These are phyloP conservation scores for Hebeloma cylindrosporum DNA, from an alignment of 768 basidiomycete species.

Conservation along the genomic window DNA sequence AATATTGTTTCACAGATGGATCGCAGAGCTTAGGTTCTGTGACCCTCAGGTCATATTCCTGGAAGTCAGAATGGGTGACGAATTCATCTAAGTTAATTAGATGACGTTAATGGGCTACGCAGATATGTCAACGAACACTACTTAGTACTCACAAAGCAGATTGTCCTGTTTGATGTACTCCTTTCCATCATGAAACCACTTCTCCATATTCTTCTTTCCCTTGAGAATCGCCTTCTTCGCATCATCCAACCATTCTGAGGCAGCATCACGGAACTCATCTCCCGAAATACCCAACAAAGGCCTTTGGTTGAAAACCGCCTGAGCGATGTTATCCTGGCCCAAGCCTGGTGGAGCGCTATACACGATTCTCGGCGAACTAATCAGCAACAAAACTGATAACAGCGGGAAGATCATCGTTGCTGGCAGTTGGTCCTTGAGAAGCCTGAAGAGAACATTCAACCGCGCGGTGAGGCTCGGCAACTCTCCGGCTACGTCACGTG, in stretches of 20 bases:
- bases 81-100: slow-evolving; percentile 53
- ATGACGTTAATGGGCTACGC: background rate
- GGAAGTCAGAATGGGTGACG: slow-evolving; percentile 52
- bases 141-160: slow-evolving; percentile 62
- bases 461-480: too few relatives aligned
- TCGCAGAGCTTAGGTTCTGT: slow-evolving; percentile 78
- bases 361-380: too few relatives aligned
- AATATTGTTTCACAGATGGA: slow-evolving; percentile 72
- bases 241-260: slow-evolving; percentile 40
- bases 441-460: too few relatives aligned
- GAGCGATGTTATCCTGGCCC: slow-evolving; percentile 2
- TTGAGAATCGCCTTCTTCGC: slow-evolving; percentile 42
- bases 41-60: slow-evolving; percentile 55
- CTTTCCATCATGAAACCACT: slow-evolving; percentile 63
- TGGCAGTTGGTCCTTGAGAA: too few relatives aligned
- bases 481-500: too few relatives aligned
- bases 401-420: too few relatives aligned
- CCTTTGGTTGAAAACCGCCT: slow-evolving; percentile 18
- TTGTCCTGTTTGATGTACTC: slow-evolving; percentile 70
- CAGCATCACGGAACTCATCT: slow-evolving; percentile 29
- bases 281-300: slow-evolving; percentile 35
- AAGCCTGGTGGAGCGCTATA: slow-evolving; percentile 11
- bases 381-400: too few relatives aligned
- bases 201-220: slow-evolving; percentile 51
- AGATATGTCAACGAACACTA: too few relatives aligned